These are phyloP conservation scores for Pythium monospermum DNA, from an alignment of 352 stramenopile genomes.

Conservation along the genomic window DNA sequence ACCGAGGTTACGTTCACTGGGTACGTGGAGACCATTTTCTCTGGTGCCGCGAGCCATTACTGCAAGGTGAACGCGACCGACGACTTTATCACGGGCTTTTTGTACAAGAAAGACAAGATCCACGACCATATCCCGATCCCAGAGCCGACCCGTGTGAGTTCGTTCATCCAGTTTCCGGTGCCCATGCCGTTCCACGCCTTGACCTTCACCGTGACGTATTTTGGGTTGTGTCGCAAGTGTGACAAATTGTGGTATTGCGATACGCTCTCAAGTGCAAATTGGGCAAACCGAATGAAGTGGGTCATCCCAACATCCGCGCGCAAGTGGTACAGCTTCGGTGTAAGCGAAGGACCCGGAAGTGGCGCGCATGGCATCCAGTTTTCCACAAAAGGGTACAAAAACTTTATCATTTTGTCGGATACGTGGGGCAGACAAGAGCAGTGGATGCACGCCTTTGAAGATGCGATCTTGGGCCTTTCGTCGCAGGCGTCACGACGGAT, in stretches of 20 bases:
- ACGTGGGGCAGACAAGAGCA: conserved; percentile 85
- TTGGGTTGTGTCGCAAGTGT: conserved; percentile 81
- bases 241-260: conserved; percentile 89
- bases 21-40: conserved; percentile 85
- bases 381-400: conserved; percentile 87
- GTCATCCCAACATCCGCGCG: conserved; percentile 80
- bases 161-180: conserved; percentile 86
- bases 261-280: conserved; percentile 77
- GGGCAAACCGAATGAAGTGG: conserved; percentile 87
- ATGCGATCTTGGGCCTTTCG: conserved; percentile 60
- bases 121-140: conserved; percentile 87
- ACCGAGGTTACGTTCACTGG: conserved; percentile 62
- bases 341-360: conserved; percentile 70
- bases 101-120: conserved; percentile 91
- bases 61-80: conserved; percentile 83
- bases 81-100: conserved; percentile 82
- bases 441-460: conserved; percentile 83
- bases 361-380: conserved; percentile 84
- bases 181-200: conserved; percentile 86
- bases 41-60: conserved; percentile 65
- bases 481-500: conserved; percentile 57
- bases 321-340: conserved; percentile 86
- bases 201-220: conserved; percentile 82
- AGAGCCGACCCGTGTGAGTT: conserved; percentile 78
- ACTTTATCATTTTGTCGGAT: conserved; percentile 80